A percentile compares a stretch with the other conserved stretches of the same genome.
These are phyloP conservation scores for Halophytophthora polymorphica DNA, from an alignment of 352 stramenopile genomes.

Conservation along the genomic window DNA sequence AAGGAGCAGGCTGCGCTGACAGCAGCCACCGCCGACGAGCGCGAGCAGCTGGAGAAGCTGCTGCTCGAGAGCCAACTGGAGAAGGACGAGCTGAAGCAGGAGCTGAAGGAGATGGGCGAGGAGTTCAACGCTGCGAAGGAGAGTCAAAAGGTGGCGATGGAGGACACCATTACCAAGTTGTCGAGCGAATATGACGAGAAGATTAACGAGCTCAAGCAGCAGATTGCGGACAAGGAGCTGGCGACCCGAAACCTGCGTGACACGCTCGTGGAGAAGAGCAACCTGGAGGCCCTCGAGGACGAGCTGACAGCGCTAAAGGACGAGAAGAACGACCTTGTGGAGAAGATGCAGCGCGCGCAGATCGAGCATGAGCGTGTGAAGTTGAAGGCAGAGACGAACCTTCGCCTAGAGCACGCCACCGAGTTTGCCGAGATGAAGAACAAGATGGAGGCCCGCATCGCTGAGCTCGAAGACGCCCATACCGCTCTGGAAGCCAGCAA, in stretches of 20 bases:
- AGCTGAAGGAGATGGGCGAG: constrained; percentile 41
- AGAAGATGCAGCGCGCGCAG: constrained; percentile 36
- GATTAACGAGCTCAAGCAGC: constrained; percentile 38
- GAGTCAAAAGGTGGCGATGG: constrained; percentile 33
- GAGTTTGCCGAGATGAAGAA: constrained; percentile 42
- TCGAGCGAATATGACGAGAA: constrained; percentile 48
- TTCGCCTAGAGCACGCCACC: constrained; percentile 25
- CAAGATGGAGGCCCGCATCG: constrained; percentile 36
- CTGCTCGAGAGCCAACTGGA: constrained; percentile 51
- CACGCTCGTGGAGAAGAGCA: constrained; percentile 45
- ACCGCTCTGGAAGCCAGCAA: constrained; percentile 35
- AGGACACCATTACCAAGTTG: constrained; percentile 40
- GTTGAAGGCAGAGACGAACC: constrained; percentile 32
- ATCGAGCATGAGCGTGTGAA: constrained; percentile 32
- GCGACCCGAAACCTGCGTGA: constrained; percentile 37
- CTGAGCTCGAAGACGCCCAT: constrained; percentile 38
- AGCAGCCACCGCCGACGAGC: constrained; percentile 25
- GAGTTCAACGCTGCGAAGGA: constrained; percentile 34
- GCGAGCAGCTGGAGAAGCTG: constrained; percentile 50
- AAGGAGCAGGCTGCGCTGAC: constrained; percentile 27
- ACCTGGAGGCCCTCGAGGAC: constrained; percentile 43
- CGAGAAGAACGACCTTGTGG: constrained; percentile 52
- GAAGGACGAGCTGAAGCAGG: constrained; percentile 52
- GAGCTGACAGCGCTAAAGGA: constrained; percentile 35
- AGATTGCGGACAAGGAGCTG: constrained; percentile 45